Evolutionary conservation across 2,329 filamentous ascomycete genomes (phyloP).

Genomic region (Fusarium sp.): DNA sequence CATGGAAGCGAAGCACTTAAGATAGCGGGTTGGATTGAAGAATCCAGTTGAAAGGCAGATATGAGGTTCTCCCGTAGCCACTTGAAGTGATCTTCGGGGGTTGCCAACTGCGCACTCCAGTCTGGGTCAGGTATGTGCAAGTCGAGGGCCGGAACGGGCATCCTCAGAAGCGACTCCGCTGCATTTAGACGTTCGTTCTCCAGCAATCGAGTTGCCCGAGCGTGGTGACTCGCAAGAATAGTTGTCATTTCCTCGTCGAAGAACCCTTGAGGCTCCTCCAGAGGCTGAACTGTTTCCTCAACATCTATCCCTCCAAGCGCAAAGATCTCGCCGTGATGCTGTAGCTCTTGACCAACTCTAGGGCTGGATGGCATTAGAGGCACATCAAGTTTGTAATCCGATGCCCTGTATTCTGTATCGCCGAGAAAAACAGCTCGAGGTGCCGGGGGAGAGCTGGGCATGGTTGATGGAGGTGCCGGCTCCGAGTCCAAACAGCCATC

Average conservation of each 20-base stretch:
- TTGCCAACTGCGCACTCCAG: slow-evolving; percentile 38
- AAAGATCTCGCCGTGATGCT: not conserved
- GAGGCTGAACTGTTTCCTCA: not conserved
- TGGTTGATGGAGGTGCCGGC: slow-evolving; percentile 13
- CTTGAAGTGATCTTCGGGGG: slow-evolving; percentile 40
- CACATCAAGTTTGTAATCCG: slow-evolving; percentile 37
- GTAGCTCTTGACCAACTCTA: not conserved
- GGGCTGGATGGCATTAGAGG: slow-evolving; percentile 40
- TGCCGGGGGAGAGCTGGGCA: slow-evolving; percentile 27
- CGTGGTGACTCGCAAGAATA: slow-evolving; percentile 33
- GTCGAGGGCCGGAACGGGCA: slow-evolving; percentile 46
- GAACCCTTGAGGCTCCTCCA: not conserved
- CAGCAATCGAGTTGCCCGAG: slow-evolving; percentile 14
- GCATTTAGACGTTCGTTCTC: slow-evolving; percentile 48
- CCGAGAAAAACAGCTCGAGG: slow-evolving; percentile 2
- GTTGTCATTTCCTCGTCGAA: slow-evolving; percentile 44
- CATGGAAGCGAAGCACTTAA: slow-evolving; percentile 42
- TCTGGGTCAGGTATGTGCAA: slow-evolving; percentile 40
- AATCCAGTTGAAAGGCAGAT: slow-evolving; percentile 7
- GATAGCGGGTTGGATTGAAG: not conserved
- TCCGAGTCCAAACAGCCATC: slow-evolving; percentile 38
- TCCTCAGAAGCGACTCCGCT: slow-evolving; percentile 40
- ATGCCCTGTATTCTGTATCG: not conserved
- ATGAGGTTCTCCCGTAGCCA: slow-evolving; percentile 36
- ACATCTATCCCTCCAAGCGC: not conserved